Evolutionary conservation across 169 alveolate genomes (phyloP), one percentile per base, ranked within the genome.

Genomic region (Perkinsus marinus): DNA sequence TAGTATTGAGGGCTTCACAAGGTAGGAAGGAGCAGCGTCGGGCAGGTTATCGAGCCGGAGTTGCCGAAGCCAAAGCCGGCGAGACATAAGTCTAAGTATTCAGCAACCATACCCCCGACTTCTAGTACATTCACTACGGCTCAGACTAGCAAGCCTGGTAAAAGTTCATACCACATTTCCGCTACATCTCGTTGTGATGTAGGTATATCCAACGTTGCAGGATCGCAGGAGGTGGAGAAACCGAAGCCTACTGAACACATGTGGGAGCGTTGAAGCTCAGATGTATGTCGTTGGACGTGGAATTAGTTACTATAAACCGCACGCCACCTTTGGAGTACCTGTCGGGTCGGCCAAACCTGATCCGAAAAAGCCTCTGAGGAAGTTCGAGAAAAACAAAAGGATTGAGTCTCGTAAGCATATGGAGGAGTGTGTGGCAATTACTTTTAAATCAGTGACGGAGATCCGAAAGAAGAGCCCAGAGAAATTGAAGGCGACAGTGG

Each of bases 31-130:
- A n/a, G n/a, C n/a, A n/a, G n/a, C n/a, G n/a, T n/a, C n/a, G n/a
- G n/a, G 46, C 46, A 41, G 46, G 46, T 41, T 41, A 41, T 41
- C 10, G 46, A 41, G 46, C 46, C 46, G 3, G 46, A 41, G 46
- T 6, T 41, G 46, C 46, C 46, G 10, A 41, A 41, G 10, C 46
- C 46, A 10, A 95, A 94, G 92, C 95, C 95, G 22, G 93, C 95
- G 69, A 68, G 92, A 92, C 94, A 97, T 92, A 94, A 93, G 90
- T 95, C 97, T 26, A 91, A 93, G 68, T 95, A 95, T 92, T 96
- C 97, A 22, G 93, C 92, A n/a, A 79, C 93, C 30, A 93, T 94
- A n/a, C 93, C 97, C 17, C 98, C 98, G 30, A 96, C 98, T 37
- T 96, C 95, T 16, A 93, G 96, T 39, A 97, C 98, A 22, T 96